Evolutionary conservation across 2,329 filamentous ascomycete species (phyloP), one percentile per base, ranked within the genome.

Genomic region (Plectosphaerella plurivora): DNA sequence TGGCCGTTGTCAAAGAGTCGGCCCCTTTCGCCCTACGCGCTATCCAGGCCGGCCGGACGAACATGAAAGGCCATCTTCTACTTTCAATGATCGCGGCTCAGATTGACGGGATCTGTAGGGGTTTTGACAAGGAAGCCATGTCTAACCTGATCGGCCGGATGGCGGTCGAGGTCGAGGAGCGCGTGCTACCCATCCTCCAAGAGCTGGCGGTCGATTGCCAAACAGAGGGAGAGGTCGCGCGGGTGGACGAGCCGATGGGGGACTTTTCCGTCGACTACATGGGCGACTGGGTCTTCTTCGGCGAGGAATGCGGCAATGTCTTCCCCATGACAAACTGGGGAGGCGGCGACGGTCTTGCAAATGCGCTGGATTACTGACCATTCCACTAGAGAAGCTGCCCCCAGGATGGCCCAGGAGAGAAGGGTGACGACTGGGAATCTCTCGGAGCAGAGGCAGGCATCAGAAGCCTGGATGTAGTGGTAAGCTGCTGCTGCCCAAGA

Each of bases 11-110:
- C 3, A 53, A 62, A 8, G 53, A 50, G 3, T 74, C 71, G 70
- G 58, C 55, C 2, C 56, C 69, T 35, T 57, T 60, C 12, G 63
- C 69, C 14, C 59, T 75, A 12, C 63, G 62, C 22, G 65, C 71
- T 0, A 65, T 82, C n/a, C 57, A 69, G 45, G 68, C 67, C 0
- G 74, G 73, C 2, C 72, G 76, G 61, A 73, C 72, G 3, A 75
- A 75, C 39, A 59, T 69, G 35, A 77, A 76, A 53, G 68, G 68
- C 5, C 66, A 70, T 45, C 36, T 66, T 22, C 51, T 66, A 18
- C 61, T 59, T n/a, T 58, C 59, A 15, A 63, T 71, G 25, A 67
- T 76, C 28, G 48, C 66, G 14, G 59, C 64, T 2, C 67, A 75
- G 16, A 60, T 67, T 0, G 62, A 73, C 25, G 67, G 66, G 1